These are phyloP conservation scores for Calonectria hongkongensis DNA, from an alignment of 2,329 filamentous ascomycete genomes.

Conservation along the genomic window DNA sequence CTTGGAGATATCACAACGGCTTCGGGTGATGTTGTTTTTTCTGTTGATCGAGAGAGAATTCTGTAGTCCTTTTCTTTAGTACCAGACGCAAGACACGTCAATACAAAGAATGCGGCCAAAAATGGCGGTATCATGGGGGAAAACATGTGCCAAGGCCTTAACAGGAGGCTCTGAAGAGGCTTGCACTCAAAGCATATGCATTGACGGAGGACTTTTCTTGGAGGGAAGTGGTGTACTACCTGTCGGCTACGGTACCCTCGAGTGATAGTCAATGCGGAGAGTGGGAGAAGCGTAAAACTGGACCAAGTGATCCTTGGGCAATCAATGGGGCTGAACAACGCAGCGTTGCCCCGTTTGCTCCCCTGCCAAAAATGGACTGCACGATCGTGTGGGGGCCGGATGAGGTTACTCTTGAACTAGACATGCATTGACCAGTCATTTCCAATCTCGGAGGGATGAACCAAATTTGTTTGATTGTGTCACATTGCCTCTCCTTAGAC, in stretches of 20 bases:
- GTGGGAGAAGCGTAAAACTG: too few species aligned
- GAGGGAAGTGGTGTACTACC: not conserved
- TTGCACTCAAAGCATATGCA: not conserved
- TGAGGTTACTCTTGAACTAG: too few species aligned
- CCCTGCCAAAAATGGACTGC: too few species aligned
- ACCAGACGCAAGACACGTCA: not conserved
- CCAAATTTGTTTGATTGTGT: too few species aligned
- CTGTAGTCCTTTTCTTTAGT: not conserved
- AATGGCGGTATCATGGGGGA: not conserved
- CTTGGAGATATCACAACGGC: slow-evolving; percentile 25
- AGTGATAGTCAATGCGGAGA: not conserved
- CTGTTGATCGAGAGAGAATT: not conserved
- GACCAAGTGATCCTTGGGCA: too few species aligned
- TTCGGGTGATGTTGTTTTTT: not conserved
- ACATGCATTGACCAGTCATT: too few species aligned
- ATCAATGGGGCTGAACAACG: too few species aligned
- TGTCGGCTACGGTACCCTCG: not conserved
- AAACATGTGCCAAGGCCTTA: not conserved
- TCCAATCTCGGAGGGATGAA: too few species aligned
- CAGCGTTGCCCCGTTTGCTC: too few species aligned
- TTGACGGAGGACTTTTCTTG: not conserved
- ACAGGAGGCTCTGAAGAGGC: not conserved
- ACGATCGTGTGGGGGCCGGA: too few species aligned
- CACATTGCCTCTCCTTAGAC: too few species aligned
- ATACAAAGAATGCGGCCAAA: not conserved